phyloP scores from a whole-genome alignment of 257 asterid genomes.

The Salvia hispanica region DNA sequence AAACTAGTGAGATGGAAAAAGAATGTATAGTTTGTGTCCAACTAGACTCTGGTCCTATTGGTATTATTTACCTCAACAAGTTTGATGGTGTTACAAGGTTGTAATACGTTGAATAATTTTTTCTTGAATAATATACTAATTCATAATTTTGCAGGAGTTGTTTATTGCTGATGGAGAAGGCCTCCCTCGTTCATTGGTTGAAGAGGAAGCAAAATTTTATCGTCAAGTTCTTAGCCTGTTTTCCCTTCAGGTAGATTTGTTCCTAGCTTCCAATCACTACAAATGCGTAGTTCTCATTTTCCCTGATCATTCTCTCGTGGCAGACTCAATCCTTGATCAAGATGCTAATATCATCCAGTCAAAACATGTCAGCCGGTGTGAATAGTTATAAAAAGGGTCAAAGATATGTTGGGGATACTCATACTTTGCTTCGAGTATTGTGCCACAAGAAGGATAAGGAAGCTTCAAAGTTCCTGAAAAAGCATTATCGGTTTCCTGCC shows the following conservation, averaged over 20 bases:
- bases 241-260: conserved; percentile 66
- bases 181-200: conserved; percentile 87
- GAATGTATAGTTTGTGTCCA: conserved; percentile 1
- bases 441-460: conserved; percentile 92
- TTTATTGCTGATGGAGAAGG: conserved; percentile 99
- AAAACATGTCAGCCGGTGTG: conserved; percentile 57
- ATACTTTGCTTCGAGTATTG: conserved; percentile 77
- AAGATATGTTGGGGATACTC: conserved; percentile 71
- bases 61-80: not conserved
- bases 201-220: conserved; percentile 75
- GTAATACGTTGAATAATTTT: not conserved
- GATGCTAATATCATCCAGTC: conserved; percentile 81
- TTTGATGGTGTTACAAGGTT: not conserved
- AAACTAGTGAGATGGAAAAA: not conserved
- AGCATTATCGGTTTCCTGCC: conserved; percentile 76
- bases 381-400: conserved; percentile 46
- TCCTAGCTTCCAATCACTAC: conserved; percentile 21
- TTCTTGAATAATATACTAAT: not conserved
- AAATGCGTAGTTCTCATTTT: conserved; percentile 11
- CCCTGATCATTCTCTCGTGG: conserved; percentile 27
- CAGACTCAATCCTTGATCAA: conserved; percentile 83
- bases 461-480: conserved; percentile 85
- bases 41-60: conserved; percentile 10
- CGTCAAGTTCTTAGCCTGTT: conserved; percentile 70
- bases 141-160: conserved; percentile 62